Evolutionary conservation across 139 green algal species (phyloP), one percentile per base, ranked within the genome.

Genomic region (Chlorella vulgaris): DNA sequence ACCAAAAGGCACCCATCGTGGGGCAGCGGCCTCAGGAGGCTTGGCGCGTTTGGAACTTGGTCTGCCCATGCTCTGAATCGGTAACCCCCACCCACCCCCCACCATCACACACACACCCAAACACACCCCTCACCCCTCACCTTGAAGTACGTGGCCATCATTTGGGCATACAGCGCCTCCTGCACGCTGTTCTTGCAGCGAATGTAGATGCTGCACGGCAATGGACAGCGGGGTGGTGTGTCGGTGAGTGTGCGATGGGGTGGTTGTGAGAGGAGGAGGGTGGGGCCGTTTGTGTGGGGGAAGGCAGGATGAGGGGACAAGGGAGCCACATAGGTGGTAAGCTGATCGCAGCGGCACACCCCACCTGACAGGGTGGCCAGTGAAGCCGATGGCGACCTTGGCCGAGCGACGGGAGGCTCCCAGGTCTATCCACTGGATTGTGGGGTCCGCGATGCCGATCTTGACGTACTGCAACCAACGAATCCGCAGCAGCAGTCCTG

Each of bases 391-490:
- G 42, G 74, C 70, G 8, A 40, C 71, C 74, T 88, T 88, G 71
- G 79, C 84, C 18, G 55, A 69, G 35, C 84, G 70, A 39, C 78
- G 78, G 0, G 78, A 79, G 28, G 84, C 84, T 0, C 84, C 84
- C 28, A 88, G 70, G 36, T 88, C 84, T 28, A 88, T 69, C 84
- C 84, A 88, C 31, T 85, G 80, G 51, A 88, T 82, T 28, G 50
- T 35, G 60, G 84, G 84, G 82, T 85, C 79, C 4, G 67, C 69
- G 10, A 88, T 88, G 43, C 79, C 84, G 19, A 80, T 62, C 31
- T 73, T 74, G 2, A 88, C 61, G 31, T 76, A 88, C 43, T 82
- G 74, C 74, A 43, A 18, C 7, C 26, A 22, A 28, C 1, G 1
- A n/a, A 10, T 26, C 42, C 26, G 7, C 47, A 55, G 13, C 47